Percentiles rank a stretch among this genome's conserved stretches.
Evolutionary conservation across 2,329 filamentous ascomycete species (phyloP).

Genomic region (Huntiella decipiens): DNA sequence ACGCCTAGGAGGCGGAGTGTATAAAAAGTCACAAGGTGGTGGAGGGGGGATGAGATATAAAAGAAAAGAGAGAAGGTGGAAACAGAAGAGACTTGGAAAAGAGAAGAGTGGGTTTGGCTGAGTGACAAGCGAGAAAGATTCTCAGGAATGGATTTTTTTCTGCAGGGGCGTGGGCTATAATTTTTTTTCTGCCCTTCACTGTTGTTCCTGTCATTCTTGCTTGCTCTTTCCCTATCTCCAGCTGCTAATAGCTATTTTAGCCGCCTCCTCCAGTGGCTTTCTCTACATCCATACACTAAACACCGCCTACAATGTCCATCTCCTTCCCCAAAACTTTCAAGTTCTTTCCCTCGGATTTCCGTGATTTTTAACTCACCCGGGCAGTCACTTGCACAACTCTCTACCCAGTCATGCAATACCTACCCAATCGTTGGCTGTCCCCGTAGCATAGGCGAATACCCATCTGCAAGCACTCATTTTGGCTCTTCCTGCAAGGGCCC

Average conservation of each 20-base stretch:
- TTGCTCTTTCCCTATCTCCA: not conserved
- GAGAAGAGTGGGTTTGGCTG: constrained; percentile 6
- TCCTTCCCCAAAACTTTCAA: too few species aligned
- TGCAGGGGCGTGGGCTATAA: constrained; percentile 9
- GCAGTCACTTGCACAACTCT: too few species aligned
- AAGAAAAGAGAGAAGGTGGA: constrained; percentile 10
- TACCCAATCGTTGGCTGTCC: too few species aligned
- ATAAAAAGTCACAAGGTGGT: constrained; percentile 12
- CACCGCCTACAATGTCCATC: too few species aligned
- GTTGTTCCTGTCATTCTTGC: constrained; percentile 1
- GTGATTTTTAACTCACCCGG: too few species aligned
- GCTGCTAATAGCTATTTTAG: not conserved
- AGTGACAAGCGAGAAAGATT: constrained; percentile 6
- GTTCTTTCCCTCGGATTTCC: too few species aligned
- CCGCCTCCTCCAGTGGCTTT: too few species aligned
- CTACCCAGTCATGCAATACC: too few species aligned
- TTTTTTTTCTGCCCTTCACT: constrained; percentile 2
- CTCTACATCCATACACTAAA: too few species aligned
- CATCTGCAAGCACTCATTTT: constrained; percentile 3
- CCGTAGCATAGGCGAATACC: not conserved
- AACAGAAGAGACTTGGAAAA: constrained; percentile 11
- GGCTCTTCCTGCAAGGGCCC: not conserved
- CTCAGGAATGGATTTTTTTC: constrained; percentile 7
- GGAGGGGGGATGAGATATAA: constrained; percentile 10
- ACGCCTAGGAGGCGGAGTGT: constrained; percentile 12